Base-by-base conservation (phyloP, 345 rosid species). In the Rhodamnia rubescens region DNA sequence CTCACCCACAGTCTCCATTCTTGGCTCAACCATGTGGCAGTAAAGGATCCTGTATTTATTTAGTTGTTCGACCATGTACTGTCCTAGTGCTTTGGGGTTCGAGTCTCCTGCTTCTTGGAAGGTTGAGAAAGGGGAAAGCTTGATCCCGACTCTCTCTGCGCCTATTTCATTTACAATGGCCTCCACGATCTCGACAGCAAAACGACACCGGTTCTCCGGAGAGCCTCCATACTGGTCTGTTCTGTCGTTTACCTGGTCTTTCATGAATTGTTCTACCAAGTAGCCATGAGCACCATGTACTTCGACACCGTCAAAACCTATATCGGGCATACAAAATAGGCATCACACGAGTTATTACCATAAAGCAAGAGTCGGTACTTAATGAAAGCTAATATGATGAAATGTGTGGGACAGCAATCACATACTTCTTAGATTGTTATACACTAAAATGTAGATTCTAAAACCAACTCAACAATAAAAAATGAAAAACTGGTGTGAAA, bases 291-390 rank as follows among this genome's bases (percentile, higher is more conserved):
- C 96, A 0, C 95, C 97, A 26, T 93, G 98, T 85, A 95, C 92
- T 89, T 95, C 98, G n/a, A 95, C 94, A 8, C 97, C 97, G 59
- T 94, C 97, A 21, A 94, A 94, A 26, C 97, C 96, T 95, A 27
- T 21, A 69, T 36, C 18, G 20, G 10, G 58, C 26, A 40, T 7
- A 69, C 56, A 85, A 16, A 32, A 42, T n/a, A 58, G 75, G 53
- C 87, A 22, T 55, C 84, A 21, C 16, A 27, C 15, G 22, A 82
- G 22, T 52, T 36, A 86, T 20, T 20, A 64, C 49, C 20, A 7
- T 40, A 20, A 53, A 51, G 53, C 69, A 83, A 69, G 78, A 69
- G 47, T 32, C 5, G 24, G 47, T 21, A 69, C 32, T 32, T 32
- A 32, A 69, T 32, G 24, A 44, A 69, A 69, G 47, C 13, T 69